These are phyloP conservation scores for Prasinococcaceae sp. DNA, from an alignment of 139 green algal genomes.

Conservation along the genomic window DNA sequence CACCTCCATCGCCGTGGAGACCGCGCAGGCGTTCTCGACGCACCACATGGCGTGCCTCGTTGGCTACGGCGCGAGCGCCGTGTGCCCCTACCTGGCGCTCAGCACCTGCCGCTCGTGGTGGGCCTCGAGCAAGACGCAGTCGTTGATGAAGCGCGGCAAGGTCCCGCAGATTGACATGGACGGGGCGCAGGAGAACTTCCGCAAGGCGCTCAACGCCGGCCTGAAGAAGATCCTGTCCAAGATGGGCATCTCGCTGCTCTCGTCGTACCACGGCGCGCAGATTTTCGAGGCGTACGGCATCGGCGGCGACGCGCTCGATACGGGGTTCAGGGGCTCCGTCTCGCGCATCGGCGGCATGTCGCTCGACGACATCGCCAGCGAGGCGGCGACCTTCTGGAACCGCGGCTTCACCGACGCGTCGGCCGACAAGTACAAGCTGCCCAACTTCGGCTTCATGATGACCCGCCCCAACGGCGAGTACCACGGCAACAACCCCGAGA, in stretches of 20 bases:
- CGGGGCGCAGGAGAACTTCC: conserved; percentile 50
- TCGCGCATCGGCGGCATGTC: conserved; percentile 91
- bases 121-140: conserved; percentile 40
- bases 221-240: conserved; percentile 99
- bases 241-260: conserved; percentile 97
- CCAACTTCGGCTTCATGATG: conserved; percentile 96
- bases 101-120: conserved; percentile 92
- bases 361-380: conserved; percentile 75
- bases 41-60: conserved; percentile 83
- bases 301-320: conserved; percentile 72
- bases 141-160: conserved; percentile 82
- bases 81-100: conserved; percentile 92
- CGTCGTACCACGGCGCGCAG: conserved; percentile 57
- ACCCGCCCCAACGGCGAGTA: conserved; percentile 72
- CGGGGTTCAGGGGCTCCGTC: conserved; percentile 46
- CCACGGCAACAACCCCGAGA: conserved; percentile 96
- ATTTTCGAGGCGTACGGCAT: conserved; percentile 99
- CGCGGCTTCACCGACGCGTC: conserved; percentile 71
- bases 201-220: conserved; percentile 72
- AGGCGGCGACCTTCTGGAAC: conserved; percentile 75
- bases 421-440: conserved; percentile 87
- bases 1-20: conserved; percentile 90
- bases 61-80: conserved; percentile 89
- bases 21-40: conserved; percentile 66
- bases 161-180: conserved; percentile 55